phyloP scores from a whole-genome alignment of 169 alveolate species.

The Eimeria zaria region DNA sequence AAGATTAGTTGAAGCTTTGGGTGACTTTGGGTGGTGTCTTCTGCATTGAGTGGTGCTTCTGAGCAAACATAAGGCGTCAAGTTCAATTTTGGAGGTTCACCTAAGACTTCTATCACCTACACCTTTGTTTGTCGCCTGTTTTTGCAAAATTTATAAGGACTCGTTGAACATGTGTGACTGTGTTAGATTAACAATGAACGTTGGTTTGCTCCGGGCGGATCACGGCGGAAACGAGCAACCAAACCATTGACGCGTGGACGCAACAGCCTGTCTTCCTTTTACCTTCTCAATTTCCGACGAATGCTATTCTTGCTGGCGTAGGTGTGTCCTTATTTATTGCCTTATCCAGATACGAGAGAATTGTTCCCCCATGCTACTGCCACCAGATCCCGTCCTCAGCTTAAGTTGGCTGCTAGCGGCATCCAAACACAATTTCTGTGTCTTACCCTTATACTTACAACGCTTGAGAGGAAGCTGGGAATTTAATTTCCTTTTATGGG shows the following conservation, averaged over 20 bases:
- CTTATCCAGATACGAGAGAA: neutral
- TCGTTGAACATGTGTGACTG: neutral
- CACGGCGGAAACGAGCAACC: no score
- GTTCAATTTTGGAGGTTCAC: neutral
- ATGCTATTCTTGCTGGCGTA: no score
- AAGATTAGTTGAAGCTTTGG: neutral
- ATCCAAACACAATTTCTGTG: neutral
- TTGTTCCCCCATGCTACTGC: neutral
- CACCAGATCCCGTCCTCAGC: neutral
- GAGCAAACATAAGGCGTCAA: neutral
- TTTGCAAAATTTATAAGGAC: neutral
- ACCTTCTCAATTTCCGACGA: neutral
- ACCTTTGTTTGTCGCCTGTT: neutral
- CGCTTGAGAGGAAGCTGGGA: neutral
- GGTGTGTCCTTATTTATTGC: neutral
- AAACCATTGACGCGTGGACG: neutral
- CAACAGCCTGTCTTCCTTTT: neutral
- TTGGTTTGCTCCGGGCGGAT: no score
- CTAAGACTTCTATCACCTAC: neutral
- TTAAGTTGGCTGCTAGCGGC: neutral
- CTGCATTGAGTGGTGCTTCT: neutral
- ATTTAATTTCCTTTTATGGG: neutral
- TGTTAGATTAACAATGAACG: neutral
- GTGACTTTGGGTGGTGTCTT: no score
- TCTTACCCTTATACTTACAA: neutral